Conservation (phyloP, 2,329 filamentous ascomycete genomes). For the Diaporthe capsici region DNA sequence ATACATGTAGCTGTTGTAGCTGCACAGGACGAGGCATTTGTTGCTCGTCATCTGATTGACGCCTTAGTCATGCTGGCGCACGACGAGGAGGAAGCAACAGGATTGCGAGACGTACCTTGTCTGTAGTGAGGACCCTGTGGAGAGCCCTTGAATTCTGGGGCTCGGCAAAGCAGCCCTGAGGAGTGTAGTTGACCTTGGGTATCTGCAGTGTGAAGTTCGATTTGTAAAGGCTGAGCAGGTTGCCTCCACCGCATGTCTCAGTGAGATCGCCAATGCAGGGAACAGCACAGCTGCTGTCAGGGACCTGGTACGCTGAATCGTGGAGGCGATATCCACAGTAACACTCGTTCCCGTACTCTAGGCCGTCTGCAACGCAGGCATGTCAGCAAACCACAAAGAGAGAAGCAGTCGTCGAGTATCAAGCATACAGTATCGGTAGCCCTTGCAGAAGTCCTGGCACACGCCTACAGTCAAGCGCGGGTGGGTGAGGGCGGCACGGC, state of each 20-base stretch:
- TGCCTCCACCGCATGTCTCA: constrained; percentile 46
- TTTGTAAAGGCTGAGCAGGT: constrained; percentile 24
- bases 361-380: constrained; percentile 9
- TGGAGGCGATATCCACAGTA: constrained; percentile 47
- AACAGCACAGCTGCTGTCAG: constrained; percentile 44
- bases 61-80: not conserved
- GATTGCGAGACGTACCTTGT: constrained; percentile 4
- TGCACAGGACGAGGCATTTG: constrained; percentile 31
- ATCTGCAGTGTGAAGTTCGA: constrained; percentile 22
- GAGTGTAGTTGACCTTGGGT: constrained; percentile 2
- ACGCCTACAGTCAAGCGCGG: constrained; percentile 55
- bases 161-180: constrained; percentile 23
- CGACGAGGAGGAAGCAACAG: no score
- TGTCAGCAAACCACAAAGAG: not conserved
- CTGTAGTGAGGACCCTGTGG: not conserved
- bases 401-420: constrained; percentile 42
- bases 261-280: constrained; percentile 44
- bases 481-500: not conserved
- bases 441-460: constrained; percentile 51
- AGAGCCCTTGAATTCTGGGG: constrained; percentile 20
- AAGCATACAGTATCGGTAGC: constrained; percentile 51
- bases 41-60: constrained; percentile 24
- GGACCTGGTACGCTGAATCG: constrained; percentile 36
- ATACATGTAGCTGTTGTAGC: constrained; percentile 30
- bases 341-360: constrained; percentile 55